phyloP scores from a whole-genome alignment of 305 asterid species.

The Andrographis paniculata region DNA sequence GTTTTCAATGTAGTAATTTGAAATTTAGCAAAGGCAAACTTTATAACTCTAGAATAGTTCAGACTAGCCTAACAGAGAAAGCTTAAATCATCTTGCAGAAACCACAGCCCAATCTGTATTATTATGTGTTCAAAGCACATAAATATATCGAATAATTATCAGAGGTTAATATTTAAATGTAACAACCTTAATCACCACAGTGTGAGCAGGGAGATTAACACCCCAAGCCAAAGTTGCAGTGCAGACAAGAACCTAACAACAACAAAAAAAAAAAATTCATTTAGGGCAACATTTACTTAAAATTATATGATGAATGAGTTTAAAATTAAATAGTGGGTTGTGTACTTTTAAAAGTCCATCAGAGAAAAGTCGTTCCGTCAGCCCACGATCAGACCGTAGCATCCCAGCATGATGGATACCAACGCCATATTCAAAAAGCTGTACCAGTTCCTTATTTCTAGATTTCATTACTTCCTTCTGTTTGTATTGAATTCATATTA shows the following conservation, averaged over 20 bases:
- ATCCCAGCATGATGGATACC: constrained; percentile 99
- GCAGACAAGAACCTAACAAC: constrained; percentile 83
- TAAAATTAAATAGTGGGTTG: constrained; percentile 8
- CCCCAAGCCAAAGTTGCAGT: constrained; percentile 99
- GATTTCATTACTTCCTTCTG: constrained; percentile 95
- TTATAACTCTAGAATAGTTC: too few species aligned
- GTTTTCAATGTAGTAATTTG: too few species aligned
- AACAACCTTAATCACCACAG: constrained; percentile 97
- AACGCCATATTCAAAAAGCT: constrained; percentile 74
- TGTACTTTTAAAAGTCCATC: constrained; percentile 79
- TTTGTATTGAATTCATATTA: constrained; percentile 23
- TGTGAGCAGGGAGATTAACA: constrained; percentile 98
- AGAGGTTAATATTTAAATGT: constrained; percentile 15
- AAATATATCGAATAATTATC: constrained; percentile 4
- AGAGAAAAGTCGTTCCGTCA: constrained; percentile 95
- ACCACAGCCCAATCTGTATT: constrained; percentile 6
- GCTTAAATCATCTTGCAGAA: constrained; percentile 11
- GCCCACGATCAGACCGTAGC: constrained; percentile 89
- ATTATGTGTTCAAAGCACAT: constrained; percentile 5
- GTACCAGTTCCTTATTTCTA: constrained; percentile 84
- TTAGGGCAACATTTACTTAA: constrained; percentile 20
- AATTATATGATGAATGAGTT: constrained; percentile 11
- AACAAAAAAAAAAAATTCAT: constrained; percentile 8
- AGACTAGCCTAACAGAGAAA: too few species aligned
- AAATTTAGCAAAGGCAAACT: too few species aligned